Percentiles rank a stretch among this genome's conserved stretches.
phyloP scores from a whole-genome alignment of 192 early-diverging fungal genomes.

The Entomortierella lignicola region DNA sequence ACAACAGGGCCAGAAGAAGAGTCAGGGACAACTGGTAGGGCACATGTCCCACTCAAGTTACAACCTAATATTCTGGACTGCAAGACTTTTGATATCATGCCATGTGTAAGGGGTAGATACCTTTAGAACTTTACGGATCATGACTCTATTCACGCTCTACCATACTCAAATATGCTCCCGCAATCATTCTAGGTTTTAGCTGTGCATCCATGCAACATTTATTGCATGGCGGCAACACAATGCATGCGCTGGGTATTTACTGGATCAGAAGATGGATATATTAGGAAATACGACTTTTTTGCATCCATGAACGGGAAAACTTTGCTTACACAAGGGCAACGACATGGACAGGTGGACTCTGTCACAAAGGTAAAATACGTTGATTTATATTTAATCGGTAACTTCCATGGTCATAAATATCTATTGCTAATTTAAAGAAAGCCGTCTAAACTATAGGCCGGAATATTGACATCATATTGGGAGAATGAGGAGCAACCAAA shows the following conservation, averaged over 20 bases:
- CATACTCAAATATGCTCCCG: not conserved
- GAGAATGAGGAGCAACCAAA: slow-evolving; percentile 83
- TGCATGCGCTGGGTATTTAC: slow-evolving; percentile 87
- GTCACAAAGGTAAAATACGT: slow-evolving; percentile 80
- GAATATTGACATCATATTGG: slow-evolving; percentile 83
- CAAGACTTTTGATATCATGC: slow-evolving; percentile 60
- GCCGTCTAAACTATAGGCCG: slow-evolving; percentile 61
- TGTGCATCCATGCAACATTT: slow-evolving; percentile 75
- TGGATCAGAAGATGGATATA: slow-evolving; percentile 93
- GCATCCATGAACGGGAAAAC: slow-evolving; percentile 86
- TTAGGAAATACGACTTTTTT: slow-evolving; percentile 94
- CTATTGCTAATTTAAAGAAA: no score
- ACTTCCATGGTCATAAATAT: no score
- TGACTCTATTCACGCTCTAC: no score
- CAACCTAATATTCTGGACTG: slow-evolving; percentile 54
- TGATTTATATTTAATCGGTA: no score
- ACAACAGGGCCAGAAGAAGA: not conserved
- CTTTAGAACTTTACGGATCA: no score
- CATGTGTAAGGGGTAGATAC: slow-evolving; percentile 52
- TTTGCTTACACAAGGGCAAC: slow-evolving; percentile 84
- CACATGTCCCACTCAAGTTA: slow-evolving; percentile 27
- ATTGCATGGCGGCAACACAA: slow-evolving; percentile 72
- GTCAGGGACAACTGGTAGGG: slow-evolving; percentile 12
- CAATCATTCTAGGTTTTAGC: slow-evolving; percentile 61
- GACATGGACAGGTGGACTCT: slow-evolving; percentile 87